phyloP scores from a whole-genome alignment of 2,329 filamentous ascomycete genomes.

The Fusarium fujikuroi region DNA sequence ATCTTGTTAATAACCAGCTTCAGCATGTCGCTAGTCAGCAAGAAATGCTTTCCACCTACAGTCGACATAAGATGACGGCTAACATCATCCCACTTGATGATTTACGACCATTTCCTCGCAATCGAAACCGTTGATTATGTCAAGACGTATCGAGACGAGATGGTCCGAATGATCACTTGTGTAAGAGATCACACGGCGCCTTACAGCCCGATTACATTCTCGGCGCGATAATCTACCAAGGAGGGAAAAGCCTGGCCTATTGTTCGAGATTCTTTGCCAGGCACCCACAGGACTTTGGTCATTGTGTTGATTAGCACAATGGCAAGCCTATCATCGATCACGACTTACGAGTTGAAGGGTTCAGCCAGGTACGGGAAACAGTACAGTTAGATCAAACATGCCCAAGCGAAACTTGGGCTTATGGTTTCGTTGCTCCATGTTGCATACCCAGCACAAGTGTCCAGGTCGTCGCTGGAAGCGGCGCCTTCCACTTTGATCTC shows the following conservation, averaged over 20 bases:
- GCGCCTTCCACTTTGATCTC: background rate
- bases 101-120: background rate
- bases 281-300: background rate
- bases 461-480: background rate
- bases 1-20: conserved; percentile 6
- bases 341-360: conserved; percentile 10
- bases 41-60: background rate
- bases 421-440: conserved; percentile 1
- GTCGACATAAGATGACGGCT: background rate
- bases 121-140: background rate
- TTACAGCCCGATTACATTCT: background rate
- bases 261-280: background rate
- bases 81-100: conserved; percentile 5
- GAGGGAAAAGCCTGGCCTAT: background rate
- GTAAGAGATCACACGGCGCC: background rate
- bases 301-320: conserved; percentile 1
- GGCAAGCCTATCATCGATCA: background rate
- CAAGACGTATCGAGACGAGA: background rate
- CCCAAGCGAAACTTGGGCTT: background rate
- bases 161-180: background rate
- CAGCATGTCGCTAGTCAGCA: background rate
- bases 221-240: background rate
- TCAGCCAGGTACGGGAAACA: conserved; percentile 15
- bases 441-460: background rate
- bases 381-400: conserved; percentile 2